phyloP scores from a whole-genome alignment of 352 stramenopile genomes.

The Phytophthora lateralis region DNA sequence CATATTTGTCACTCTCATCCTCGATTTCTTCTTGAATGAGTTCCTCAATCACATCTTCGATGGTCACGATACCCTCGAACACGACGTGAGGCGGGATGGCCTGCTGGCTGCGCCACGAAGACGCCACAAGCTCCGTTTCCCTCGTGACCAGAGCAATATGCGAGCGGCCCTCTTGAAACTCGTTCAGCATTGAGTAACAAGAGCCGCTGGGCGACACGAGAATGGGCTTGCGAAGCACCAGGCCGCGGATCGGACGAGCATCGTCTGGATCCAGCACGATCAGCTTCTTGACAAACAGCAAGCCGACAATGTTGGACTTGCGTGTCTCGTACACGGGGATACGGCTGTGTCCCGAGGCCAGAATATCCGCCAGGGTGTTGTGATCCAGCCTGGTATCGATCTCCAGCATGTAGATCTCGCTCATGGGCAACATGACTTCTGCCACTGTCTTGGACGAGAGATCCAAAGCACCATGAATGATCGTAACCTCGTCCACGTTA shows the following conservation, averaged over 20 bases:
- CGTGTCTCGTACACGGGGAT: conserved; percentile 90
- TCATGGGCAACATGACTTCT: conserved; percentile 89
- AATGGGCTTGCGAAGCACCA: conserved; percentile 76
- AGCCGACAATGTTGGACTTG: conserved; percentile 75
- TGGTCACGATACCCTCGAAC: conserved; percentile 89
- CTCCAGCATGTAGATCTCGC: conserved; percentile 86
- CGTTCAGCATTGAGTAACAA: conserved; percentile 90
- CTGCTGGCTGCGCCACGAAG: conserved; percentile 55
- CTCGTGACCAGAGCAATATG: conserved; percentile 86
- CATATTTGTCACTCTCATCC: conserved; percentile 86
- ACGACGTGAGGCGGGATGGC: conserved; percentile 48
- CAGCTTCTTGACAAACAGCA: conserved; percentile 89
- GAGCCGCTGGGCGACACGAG: conserved; percentile 82
- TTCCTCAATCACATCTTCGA: conserved; percentile 93
- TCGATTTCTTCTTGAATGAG: conserved; percentile 92
- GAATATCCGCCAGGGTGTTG: conserved; percentile 81
- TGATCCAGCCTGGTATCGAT: conserved; percentile 78
- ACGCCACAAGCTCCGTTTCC: conserved; percentile 52
- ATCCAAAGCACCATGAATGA: conserved; percentile 92
- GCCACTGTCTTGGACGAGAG: conserved; percentile 87
- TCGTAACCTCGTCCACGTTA: conserved; percentile 88
- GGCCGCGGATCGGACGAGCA: conserved; percentile 59
- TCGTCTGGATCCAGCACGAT: conserved; percentile 90
- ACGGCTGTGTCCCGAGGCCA: conserved; percentile 84
- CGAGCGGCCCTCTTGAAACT: conserved; percentile 90